Conservation (phyloP, 305 asterid genomes). For the Caryopteris hybrid region DNA sequence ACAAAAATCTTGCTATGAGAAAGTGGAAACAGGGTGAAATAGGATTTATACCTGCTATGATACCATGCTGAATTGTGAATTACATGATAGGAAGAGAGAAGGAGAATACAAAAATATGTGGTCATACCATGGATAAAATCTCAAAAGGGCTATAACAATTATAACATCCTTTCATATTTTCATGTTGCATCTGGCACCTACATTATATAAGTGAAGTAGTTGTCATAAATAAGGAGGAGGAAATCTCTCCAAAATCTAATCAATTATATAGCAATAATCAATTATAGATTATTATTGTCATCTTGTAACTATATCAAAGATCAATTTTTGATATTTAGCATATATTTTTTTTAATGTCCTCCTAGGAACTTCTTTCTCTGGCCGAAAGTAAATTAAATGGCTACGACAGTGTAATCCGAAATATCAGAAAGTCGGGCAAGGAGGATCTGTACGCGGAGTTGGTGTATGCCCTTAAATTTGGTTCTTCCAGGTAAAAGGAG, state of each 20-base stretch:
- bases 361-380: constrained; percentile 60
- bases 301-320: not conserved
- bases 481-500: constrained; percentile 62
- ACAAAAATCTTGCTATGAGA: too few species aligned
- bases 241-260: not conserved
- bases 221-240: not conserved
- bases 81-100: too few species aligned
- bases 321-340: not conserved
- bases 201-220: not conserved
- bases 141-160: not conserved
- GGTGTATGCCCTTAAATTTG: constrained; percentile 66
- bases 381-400: constrained; percentile 52
- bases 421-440: constrained; percentile 84
- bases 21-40: too few species aligned
- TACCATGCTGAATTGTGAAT: too few species aligned
- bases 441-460: constrained; percentile 74
- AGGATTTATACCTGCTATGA: too few species aligned
- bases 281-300: not conserved
- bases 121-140: too few species aligned
- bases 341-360: constrained; percentile 18
- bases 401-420: constrained; percentile 51
- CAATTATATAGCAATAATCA: not conserved
- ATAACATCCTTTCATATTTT: not conserved
- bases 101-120: too few species aligned
- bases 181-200: not conserved